Evolutionary conservation across 2,329 filamentous ascomycete genomes (phyloP), one percentile per base, ranked within the genome.

Genomic region (Trichophyton schoenleinii): DNA sequence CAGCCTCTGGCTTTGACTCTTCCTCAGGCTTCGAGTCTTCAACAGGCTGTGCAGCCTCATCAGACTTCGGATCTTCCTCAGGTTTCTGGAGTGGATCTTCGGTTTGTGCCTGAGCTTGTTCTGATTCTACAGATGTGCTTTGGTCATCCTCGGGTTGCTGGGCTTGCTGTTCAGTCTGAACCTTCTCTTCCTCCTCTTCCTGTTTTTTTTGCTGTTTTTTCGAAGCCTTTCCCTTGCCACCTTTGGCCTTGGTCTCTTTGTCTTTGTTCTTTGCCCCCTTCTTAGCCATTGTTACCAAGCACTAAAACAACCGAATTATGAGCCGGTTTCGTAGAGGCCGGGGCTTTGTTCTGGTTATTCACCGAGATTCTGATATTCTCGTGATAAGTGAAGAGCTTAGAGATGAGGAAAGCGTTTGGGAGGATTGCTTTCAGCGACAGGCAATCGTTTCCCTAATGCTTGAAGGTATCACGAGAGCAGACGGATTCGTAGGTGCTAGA

Each of bases 211-310:
- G 61, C 31, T 57, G 34, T 15, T 58, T 62, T 49, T 64, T 63
- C 20, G 63, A n/a, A 13, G 25, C 64, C 49, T 57, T 61, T 58
- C 62, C 61, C 15, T 60, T 63, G 36, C 53, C 61, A 46, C 63
- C 62, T 36, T 66, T 66, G 41, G 60, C 61, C 28, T 63, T 63
- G 42, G 20, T 13, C 25, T 60, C 62, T 57, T 59, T 62, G 25
- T 20, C 41, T 41, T 58, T 65, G 25, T 36, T 60, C 44, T 64
- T 64, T 53, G 59, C 58, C 11, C 52, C 52, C 20, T 63, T 65
- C n/a, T 59, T 59, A 4, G 53, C 57, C 63, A 62, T 62, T 6
- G 57, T 64, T 36, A 20, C n/a, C 52, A 48, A 60, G 25, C 18
- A 22, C 55, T 41, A 42, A 5, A 22, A 9, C 8, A 13, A 11